Percentiles rank a stretch among this genome's conserved stretches.
phyloP scores from a whole-genome alignment of 1,139 yeast species.

The Tardiomyces depauwii region DNA sequence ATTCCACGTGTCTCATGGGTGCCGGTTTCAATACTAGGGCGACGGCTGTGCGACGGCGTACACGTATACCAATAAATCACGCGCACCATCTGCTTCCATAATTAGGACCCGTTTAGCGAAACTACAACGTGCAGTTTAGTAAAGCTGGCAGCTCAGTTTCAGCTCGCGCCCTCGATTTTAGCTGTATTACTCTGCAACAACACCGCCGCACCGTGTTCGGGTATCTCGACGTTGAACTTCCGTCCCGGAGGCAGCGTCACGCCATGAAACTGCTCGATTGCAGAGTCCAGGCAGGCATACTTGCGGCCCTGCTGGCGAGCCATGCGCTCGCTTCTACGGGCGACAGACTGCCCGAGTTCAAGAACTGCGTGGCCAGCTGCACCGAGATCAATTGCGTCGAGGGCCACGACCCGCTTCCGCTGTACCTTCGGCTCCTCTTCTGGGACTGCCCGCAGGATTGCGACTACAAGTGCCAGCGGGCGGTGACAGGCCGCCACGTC shows the following conservation, averaged over 20 bases:
- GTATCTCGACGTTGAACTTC: background rate
- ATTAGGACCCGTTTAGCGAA: no score
- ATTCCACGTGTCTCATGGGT: no score
- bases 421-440: conserved; percentile 36
- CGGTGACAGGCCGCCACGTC: conserved; percentile 48
- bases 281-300: background rate
- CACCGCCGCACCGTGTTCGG: no score
- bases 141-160: no score
- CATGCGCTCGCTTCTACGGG: conserved; percentile 51
- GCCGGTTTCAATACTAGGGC: no score
- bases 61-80: no score
- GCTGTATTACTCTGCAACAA: no score
- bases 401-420: conserved; percentile 31
- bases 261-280: background rate
- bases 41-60: no score
- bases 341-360: conserved; percentile 61
- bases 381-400: conserved; percentile 26
- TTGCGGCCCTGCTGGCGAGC: no score
- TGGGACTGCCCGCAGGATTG: conserved; percentile 85
- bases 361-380: conserved; percentile 56
- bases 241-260: background rate
- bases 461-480: conserved; percentile 83
- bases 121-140: no score
- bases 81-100: no score
- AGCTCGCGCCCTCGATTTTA: no score